Evolutionary conservation across 2,329 filamentous ascomycete species (phyloP).

Genomic region (Verticillium dahliae): DNA sequence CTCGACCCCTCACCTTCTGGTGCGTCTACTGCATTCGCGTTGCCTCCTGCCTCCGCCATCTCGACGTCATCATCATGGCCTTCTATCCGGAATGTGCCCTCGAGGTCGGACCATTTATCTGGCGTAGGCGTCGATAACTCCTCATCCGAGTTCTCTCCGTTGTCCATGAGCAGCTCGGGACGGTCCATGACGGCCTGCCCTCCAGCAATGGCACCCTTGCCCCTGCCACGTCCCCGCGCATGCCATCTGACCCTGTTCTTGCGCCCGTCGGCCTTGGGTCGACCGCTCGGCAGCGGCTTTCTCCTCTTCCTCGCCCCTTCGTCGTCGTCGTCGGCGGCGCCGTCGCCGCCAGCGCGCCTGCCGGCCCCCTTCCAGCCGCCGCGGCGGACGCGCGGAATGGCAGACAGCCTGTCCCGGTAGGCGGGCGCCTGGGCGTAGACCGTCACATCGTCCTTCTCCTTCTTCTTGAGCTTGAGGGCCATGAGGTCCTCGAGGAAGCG

Average conservation of each 20-base stretch:
- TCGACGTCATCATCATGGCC: constrained; percentile 16
- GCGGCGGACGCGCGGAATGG: neutral
- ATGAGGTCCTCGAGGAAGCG: constrained; percentile 62
- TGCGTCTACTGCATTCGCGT: neutral
- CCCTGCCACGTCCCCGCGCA: neutral
- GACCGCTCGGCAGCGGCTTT: constrained; percentile 6
- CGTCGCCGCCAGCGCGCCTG: neutral
- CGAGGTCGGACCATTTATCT: constrained; percentile 24
- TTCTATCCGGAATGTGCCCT: constrained; percentile 13
- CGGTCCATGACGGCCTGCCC: neutral
- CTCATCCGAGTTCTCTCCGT: neutral
- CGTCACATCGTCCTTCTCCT: constrained; percentile 60
- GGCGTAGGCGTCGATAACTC: constrained; percentile 27
- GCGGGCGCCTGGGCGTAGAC: constrained; percentile 43
- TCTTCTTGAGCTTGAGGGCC: constrained; percentile 55
- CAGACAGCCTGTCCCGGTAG: constrained; percentile 27
- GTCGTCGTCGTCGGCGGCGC: constrained; percentile 2
- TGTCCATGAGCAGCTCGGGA: neutral
- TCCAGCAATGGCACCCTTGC: neutral
- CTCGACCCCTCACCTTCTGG: neutral
- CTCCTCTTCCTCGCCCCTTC: constrained; percentile 13
- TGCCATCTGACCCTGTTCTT: constrained; percentile 8
- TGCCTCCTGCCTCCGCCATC: neutral
- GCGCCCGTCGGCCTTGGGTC: constrained; percentile 1
- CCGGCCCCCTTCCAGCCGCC: neutral